Percentiles rank a stretch among this genome's conserved stretches.
phyloP scores from a whole-genome alignment of 768 basidiomycete genomes.

The Phlegmacium glaucopus region DNA sequence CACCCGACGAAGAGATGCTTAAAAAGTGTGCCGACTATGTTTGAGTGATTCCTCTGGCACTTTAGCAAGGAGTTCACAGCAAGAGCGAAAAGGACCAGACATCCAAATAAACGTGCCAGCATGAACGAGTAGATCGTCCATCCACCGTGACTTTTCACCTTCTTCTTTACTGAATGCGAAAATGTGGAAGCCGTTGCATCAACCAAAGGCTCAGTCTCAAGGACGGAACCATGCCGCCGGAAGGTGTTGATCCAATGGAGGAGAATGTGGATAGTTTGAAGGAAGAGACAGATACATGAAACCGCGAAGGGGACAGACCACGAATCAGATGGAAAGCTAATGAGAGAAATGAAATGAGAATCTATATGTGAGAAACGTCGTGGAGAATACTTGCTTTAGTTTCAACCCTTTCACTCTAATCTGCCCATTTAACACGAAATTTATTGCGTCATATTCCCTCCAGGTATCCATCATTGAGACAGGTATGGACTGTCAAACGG shows the following conservation, averaged over 20 bases:
- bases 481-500: too few relatives aligned
- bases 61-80: not conserved
- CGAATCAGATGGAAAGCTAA: constrained; percentile 3
- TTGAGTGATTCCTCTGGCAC: not conserved
- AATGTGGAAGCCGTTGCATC: not conserved
- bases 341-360: not conserved
- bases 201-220: not conserved
- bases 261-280: not conserved
- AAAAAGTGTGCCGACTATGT: not conserved
- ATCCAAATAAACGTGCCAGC: constrained; percentile 10
- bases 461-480: too few relatives aligned
- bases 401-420: too few relatives aligned
- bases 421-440: too few relatives aligned
- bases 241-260: not conserved
- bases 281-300: not conserved
- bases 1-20: constrained; percentile 1
- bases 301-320: not conserved
- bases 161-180: not conserved
- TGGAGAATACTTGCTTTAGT: too few relatives aligned
- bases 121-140: constrained; percentile 1
- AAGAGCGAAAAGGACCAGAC: constrained; percentile 8
- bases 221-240: not conserved
- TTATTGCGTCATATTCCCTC: too few relatives aligned
- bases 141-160: constrained; percentile 2
- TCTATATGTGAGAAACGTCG: too few relatives aligned